phyloP scores from a whole-genome alignment of 2,329 filamentous ascomycete genomes.

The Trichoderma gracile region DNA sequence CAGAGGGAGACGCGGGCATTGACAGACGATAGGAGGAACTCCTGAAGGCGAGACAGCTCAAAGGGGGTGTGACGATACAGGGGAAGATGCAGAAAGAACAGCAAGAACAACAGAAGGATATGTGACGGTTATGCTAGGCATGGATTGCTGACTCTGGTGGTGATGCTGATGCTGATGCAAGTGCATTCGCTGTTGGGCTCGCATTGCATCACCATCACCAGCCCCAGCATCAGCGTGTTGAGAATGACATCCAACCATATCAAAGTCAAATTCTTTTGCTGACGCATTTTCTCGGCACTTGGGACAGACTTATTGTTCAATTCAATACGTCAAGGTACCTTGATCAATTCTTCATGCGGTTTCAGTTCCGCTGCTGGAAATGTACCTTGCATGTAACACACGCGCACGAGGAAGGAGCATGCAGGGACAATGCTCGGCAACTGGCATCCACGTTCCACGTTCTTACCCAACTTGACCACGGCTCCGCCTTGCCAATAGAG shows the following conservation, averaged over 20 bases:
- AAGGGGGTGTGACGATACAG: not conserved
- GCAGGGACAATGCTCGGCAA: not conserved
- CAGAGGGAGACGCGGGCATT: not conserved
- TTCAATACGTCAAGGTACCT: too few species aligned
- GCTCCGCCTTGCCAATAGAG: too few species aligned
- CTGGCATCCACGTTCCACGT: not conserved
- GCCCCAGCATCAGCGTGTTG: not conserved
- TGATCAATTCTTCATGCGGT: not conserved
- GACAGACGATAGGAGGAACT: not conserved
- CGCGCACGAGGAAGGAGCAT: not conserved
- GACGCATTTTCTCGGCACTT: not conserved
- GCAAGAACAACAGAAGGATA: not conserved
- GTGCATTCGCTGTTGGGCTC: too few species aligned
- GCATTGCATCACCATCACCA: too few species aligned
- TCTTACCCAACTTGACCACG: too few species aligned
- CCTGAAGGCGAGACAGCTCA: not conserved
- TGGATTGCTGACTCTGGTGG: not conserved
- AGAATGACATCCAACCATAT: not conserved
- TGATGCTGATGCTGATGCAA: not conserved
- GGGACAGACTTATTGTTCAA: not conserved
- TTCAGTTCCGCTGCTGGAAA: not conserved
- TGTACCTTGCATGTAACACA: too few species aligned
- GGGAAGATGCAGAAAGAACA: not conserved
- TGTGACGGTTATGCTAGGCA: not conserved
- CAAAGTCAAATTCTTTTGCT: not conserved